A percentile compares a stretch with the other conserved stretches of the same genome.
phyloP scores from a whole-genome alignment of 495 filamentous ascomycete genomes.

The Trichoderma gamsii region DNA sequence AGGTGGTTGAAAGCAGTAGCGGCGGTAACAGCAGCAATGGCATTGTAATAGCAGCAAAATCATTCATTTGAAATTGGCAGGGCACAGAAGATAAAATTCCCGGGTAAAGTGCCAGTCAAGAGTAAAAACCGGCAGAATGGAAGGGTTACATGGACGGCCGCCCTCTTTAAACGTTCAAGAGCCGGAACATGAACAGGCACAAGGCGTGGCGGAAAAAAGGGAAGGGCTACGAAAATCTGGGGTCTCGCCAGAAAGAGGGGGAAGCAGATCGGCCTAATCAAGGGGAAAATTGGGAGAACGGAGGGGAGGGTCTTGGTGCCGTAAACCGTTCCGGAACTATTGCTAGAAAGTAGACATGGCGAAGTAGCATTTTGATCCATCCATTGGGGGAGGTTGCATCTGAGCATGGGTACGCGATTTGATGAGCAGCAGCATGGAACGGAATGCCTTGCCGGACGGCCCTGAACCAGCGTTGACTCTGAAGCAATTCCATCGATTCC shows the following conservation, averaged over 20 bases:
- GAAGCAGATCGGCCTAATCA: slow-evolving; percentile 5
- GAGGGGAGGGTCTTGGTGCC: background rate
- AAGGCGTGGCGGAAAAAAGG: background rate
- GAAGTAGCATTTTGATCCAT: background rate
- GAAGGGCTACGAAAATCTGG: background rate
- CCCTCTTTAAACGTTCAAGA: background rate
- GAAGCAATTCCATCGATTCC: background rate
- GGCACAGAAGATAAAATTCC: background rate
- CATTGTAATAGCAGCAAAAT: background rate
- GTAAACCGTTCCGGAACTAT: too few species aligned
- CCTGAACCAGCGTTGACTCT: background rate
- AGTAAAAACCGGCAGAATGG: background rate
- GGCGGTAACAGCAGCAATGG: background rate
- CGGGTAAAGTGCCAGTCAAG: background rate
- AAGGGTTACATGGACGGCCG: background rate
- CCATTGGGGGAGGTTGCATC: background rate
- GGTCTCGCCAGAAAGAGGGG: background rate
- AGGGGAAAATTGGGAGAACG: background rate
- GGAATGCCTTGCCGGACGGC: too few species aligned
- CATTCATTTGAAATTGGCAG: background rate
- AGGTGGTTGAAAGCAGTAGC: background rate
- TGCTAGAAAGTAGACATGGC: background rate
- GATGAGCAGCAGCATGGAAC: too few species aligned
- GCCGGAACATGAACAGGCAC: background rate
- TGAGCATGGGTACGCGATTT: background rate